Conservation (phyloP, 1,284 basidiomycete species). For the Microbotryomycetes sp. region DNA sequence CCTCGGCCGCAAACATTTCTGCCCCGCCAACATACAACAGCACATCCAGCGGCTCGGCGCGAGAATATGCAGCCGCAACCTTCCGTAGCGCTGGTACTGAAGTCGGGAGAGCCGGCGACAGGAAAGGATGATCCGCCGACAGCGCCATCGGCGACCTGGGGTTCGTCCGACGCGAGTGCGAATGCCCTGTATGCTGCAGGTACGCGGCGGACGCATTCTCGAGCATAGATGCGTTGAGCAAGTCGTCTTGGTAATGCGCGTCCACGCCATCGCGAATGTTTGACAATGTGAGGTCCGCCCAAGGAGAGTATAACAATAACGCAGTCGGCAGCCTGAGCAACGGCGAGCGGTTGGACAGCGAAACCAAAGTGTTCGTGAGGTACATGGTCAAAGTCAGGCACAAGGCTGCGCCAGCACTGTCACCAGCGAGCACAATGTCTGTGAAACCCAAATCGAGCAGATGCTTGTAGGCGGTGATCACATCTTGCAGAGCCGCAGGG, state of each 20-base stretch:
- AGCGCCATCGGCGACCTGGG: background rate
- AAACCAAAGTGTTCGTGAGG: constrained; percentile 13
- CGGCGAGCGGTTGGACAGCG: background rate
- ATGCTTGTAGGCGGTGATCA: constrained; percentile 28
- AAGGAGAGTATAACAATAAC: constrained; percentile 28
- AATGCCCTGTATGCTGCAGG: background rate
- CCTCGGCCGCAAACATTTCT: constrained; percentile 29
- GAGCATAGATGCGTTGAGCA: constrained; percentile 29
- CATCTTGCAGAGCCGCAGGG: constrained; percentile 32
- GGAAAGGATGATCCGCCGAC: constrained; percentile 5
- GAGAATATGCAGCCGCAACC: constrained; percentile 6
- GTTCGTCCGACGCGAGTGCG: background rate
- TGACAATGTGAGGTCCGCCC: constrained; percentile 28
- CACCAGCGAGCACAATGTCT: constrained; percentile 30
- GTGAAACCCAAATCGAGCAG: constrained; percentile 28
- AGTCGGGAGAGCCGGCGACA: constrained; percentile 23
- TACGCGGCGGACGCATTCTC: constrained; percentile 17
- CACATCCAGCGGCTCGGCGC: constrained; percentile 1
- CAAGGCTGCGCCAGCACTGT: constrained; percentile 31
- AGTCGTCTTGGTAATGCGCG: constrained; percentile 14
- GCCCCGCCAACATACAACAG: constrained; percentile 19
- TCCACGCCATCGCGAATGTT: constrained; percentile 9
- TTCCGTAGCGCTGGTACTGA: constrained; percentile 5
- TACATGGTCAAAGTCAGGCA: constrained; percentile 26
- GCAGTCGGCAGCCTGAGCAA: constrained; percentile 20